Evolutionary conservation across 345 rosid genomes (phyloP), one percentile per base, ranked within the genome.

Genomic region (Salix viminalis): DNA sequence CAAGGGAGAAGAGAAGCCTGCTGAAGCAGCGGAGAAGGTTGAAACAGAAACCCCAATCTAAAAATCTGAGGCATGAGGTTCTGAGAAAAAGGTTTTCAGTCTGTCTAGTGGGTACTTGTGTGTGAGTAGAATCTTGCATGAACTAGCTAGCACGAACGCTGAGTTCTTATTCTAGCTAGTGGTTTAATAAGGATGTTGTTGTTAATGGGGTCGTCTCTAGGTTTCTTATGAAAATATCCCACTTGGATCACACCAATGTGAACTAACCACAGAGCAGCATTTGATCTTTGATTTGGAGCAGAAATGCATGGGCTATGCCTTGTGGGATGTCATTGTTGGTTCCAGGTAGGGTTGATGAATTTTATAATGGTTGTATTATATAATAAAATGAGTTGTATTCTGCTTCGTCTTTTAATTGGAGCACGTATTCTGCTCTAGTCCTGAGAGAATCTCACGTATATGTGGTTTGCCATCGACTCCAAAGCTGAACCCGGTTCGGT

Each of bases 1-100:
- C 0, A 62, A 79, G 73, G 84, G 79, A 72, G 85, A 79, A 68
- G 77, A 81, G 65, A 74, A 78, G 56, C 62, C 81, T 34, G 75
- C 37, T 16, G 81, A 74, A 65, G 69, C 67, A 16, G 65, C 44
- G 26, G 67, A 73, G 48, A 67, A 44, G n/a, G 81, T 13, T 14
- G 84, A 62, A 69, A 34, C 62, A 13, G 87, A 32, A 62, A 82
- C 64, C 60, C 64, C 80, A 75, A 81, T 4, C 0, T 83, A 81
- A 75, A 80, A 76, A 69, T 39, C 76, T 0, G 89, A 84, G 83
- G 82, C 67, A 44, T 7, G 18, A 28, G 15, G 28, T 18, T 42
- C 69, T 18, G 15, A 14, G 76, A 73, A 15, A 21, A 24, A 26
- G 11, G 24, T 26, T 48, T 41, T 21, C 6, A 58, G 70, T 54